These are phyloP conservation scores for Dillenia suffruticosa DNA, from an alignment of 164 flowering plant genomes.

Conservation along the genomic window DNA sequence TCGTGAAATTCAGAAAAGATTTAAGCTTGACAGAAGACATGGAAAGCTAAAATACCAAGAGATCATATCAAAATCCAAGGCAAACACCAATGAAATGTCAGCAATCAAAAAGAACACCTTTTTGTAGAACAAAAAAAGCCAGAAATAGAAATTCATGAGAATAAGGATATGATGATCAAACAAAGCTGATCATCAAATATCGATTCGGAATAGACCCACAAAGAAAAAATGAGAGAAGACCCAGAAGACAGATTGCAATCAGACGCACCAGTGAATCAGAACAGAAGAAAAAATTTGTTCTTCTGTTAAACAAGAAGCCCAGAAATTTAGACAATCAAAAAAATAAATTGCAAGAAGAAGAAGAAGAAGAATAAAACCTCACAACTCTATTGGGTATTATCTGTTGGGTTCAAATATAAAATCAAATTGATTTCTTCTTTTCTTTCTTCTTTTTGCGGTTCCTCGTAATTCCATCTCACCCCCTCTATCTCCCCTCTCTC, in stretches of 20 bases:
- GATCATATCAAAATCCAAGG: too few relatives aligned
- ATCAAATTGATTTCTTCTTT: constrained; percentile 12
- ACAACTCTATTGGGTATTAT: not conserved
- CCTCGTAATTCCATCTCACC: constrained; percentile 23
- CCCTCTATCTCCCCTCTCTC: constrained; percentile 3
- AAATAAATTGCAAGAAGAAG: not conserved
- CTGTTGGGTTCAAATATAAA: too few relatives aligned
- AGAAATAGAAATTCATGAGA: too few relatives aligned
- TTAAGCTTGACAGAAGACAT: too few relatives aligned
- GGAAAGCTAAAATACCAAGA: too few relatives aligned
- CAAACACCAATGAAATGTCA: too few relatives aligned
- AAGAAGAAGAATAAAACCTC: not conserved
- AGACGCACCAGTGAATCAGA: constrained; percentile 10
- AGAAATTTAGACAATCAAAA: not conserved
- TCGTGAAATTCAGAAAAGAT: too few relatives aligned
- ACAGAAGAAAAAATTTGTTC: not conserved
- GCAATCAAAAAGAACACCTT: too few relatives aligned
- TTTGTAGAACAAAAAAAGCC: too few relatives aligned
- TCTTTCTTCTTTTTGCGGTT: constrained; percentile 6
- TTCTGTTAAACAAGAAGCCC: not conserved
- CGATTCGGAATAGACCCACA: not conserved
- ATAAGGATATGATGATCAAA: too few relatives aligned
- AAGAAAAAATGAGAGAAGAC: not conserved
- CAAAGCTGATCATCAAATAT: not conserved
- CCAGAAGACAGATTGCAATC: not conserved